Conservation (phyloP, 148 eudicot genomes). For the Chenopodium album region DNA sequence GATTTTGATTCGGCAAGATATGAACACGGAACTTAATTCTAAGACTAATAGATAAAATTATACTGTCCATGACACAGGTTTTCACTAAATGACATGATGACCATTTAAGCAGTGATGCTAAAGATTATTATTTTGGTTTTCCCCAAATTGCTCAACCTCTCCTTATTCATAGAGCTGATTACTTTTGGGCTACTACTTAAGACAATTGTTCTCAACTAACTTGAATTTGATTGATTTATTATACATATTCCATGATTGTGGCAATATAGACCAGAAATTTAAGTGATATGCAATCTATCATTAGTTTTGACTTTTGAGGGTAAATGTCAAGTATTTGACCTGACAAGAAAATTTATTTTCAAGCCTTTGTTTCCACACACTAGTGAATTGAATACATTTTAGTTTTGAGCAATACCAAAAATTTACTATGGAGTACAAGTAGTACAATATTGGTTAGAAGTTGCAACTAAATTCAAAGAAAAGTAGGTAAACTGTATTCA, state of each 20-base stretch:
- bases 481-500: slow-evolving; percentile 4
- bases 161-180: neutral
- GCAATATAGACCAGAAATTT: neutral
- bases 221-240: neutral
- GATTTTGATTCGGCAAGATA: no score
- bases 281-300: slow-evolving; percentile 1
- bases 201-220: neutral
- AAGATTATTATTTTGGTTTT: neutral
- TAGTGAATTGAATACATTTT: neutral
- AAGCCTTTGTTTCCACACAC: neutral
- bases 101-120: neutral
- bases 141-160: neutral
- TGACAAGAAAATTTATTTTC: neutral
- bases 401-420: no score
- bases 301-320: neutral
- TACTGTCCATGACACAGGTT: no score
- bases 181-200: neutral
- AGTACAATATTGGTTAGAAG: slow-evolving; percentile 7
- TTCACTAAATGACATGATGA: neutral
- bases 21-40: no score
- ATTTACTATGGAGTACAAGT: no score
- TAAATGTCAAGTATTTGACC: neutral
- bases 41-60: no score
- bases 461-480: slow-evolving; percentile 6
- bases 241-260: neutral